Evolutionary conservation across 179 eudicot species (phyloP).

Genomic region (Amaranthus tricolor): DNA sequence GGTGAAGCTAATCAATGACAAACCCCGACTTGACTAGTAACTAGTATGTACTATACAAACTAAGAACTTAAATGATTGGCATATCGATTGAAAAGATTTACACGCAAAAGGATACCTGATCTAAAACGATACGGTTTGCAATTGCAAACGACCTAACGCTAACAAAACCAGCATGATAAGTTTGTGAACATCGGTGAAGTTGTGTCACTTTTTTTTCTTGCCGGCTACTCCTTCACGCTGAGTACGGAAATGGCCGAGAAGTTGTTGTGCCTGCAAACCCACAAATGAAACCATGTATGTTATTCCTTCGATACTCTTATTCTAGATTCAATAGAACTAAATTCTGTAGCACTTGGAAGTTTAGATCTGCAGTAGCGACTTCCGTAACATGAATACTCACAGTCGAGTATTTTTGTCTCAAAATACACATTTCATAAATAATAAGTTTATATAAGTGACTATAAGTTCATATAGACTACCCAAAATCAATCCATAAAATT

Average conservation of each 20-base stretch:
- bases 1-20: conserved; percentile 9
- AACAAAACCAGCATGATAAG: neutral
- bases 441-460: too few relatives aligned
- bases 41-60: conserved; percentile 17
- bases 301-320: neutral
- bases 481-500: too few relatives aligned
- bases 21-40: conserved; percentile 18
- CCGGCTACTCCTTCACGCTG: conserved; percentile 74
- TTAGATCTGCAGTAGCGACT: neutral
- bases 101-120: conserved; percentile 17
- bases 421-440: neutral
- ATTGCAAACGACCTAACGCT: conserved; percentile 12
- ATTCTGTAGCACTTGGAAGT: neutral
- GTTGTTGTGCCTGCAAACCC: conserved; percentile 75
- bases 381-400: neutral
- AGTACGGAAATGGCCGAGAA: conserved; percentile 81
- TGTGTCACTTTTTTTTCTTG: conserved; percentile 40
- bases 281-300: neutral
- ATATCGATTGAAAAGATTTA: conserved; percentile 3
- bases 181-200: neutral
- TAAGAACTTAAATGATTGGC: conserved; percentile 9
- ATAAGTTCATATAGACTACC: too few relatives aligned
- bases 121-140: conserved; percentile 5
- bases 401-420: neutral
- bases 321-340: neutral